Percentiles rank a stretch among this genome's conserved stretches.
These are phyloP conservation scores for Solanum lignicaule DNA, from an alignment of 257 asterid genomes.

Conservation along the genomic window DNA sequence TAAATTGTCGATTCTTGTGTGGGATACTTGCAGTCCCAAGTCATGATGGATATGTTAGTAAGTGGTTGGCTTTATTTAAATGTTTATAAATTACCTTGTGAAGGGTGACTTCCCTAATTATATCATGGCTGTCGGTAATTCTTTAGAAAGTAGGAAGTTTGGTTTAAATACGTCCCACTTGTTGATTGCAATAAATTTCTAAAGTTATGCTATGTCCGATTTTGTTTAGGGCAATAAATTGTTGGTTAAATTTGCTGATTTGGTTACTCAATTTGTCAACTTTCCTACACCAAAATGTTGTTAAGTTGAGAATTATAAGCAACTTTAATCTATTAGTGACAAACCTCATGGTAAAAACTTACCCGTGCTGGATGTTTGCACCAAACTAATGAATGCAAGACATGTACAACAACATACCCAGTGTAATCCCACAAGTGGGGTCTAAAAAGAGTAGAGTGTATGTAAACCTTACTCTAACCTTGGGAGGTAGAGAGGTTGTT, in stretches of 20 bases:
- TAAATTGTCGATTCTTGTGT: constrained; percentile 10
- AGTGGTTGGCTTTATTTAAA: constrained; percentile 19
- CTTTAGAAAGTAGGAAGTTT: neutral
- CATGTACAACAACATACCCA: neutral
- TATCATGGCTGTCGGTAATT: neutral
- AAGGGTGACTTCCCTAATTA: neutral
- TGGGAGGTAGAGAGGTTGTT: neutral
- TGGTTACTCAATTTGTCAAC: neutral
- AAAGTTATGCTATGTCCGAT: neutral
- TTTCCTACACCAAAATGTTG: neutral
- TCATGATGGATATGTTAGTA: constrained; percentile 17
- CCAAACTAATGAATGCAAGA: neutral
- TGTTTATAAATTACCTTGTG: neutral
- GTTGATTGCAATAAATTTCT: neutral
- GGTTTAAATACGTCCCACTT: neutral
- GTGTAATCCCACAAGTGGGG: neutral
- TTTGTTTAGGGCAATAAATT: neutral
- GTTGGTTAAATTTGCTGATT: neutral
- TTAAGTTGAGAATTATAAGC: neutral
- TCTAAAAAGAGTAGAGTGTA: neutral
- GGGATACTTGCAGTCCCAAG: constrained; percentile 7
- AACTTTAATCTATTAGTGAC: neutral
- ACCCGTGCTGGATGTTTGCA: neutral
- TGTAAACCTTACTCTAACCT: neutral
- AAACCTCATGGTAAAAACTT: neutral